Conservation (phyloP, 371 early-diverging fungal species). For the Dipsacomyces acuminosporus region DNA sequence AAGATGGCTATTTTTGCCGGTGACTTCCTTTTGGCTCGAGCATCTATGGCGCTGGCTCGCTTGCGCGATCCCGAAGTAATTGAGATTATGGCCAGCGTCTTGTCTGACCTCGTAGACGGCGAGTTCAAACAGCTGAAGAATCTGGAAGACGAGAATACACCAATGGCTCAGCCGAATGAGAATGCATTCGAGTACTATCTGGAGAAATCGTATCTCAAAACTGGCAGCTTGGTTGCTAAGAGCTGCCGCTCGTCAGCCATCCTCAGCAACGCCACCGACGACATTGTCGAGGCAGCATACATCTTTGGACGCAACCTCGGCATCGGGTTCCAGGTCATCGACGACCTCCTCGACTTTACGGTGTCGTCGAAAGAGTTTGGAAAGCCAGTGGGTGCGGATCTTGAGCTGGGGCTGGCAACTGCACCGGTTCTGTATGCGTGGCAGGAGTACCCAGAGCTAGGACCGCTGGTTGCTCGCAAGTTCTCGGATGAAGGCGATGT, state of each 20-base stretch:
- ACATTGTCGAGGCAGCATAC: slow-evolving; percentile 71
- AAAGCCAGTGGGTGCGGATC: slow-evolving; percentile 84
- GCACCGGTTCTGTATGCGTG: slow-evolving; percentile 93
- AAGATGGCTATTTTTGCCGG: slow-evolving; percentile 95
- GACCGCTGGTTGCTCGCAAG: slow-evolving; percentile 77
- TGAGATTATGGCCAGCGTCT: slow-evolving; percentile 88
- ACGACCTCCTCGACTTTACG: slow-evolving; percentile 91
- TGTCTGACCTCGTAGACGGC: slow-evolving; percentile 91
- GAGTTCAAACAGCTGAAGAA: slow-evolving; percentile 95
- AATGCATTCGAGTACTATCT: slow-evolving; percentile 78
- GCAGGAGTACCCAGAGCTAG: slow-evolving; percentile 80
- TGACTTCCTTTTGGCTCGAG: slow-evolving; percentile 88
- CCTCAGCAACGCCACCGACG: slow-evolving; percentile 69
- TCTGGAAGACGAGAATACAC: slow-evolving; percentile 41
- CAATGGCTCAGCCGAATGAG: slow-evolving; percentile 33
- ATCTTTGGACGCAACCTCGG: slow-evolving; percentile 85
- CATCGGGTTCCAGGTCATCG: slow-evolving; percentile 82
- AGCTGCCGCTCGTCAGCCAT: slow-evolving; percentile 85
- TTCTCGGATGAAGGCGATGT: slow-evolving; percentile 66
- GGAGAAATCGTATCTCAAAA: slow-evolving; percentile 93
- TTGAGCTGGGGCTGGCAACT: slow-evolving; percentile 82
- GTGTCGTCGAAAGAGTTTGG: slow-evolving; percentile 73
- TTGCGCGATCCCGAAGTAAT: slow-evolving; percentile 86
- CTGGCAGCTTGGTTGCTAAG: slow-evolving; percentile 91
- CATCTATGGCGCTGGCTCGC: slow-evolving; percentile 84